Evolutionary conservation across 306 rosid species (phyloP).

Genomic region (Acacia melanoxylon): DNA sequence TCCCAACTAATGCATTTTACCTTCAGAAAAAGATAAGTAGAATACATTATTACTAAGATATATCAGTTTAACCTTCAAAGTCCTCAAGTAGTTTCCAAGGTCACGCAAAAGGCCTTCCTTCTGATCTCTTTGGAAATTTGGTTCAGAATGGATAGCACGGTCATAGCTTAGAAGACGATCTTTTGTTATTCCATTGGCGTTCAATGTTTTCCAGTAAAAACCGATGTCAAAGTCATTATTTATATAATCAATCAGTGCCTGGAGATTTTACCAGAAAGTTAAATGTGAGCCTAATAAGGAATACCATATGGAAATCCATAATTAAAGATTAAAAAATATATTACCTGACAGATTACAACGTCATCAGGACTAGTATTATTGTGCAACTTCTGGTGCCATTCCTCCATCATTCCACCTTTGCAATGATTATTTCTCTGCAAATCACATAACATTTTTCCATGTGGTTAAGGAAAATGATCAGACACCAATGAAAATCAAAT

Average conservation of each 20-base stretch:
- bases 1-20: slow-evolving; percentile 13
- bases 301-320: slow-evolving; percentile 25
- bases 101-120: slow-evolving; percentile 84
- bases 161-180: slow-evolving; percentile 95
- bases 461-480: slow-evolving; percentile 22
- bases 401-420: slow-evolving; percentile 96
- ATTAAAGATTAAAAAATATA: slow-evolving; percentile 28
- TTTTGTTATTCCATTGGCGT: slow-evolving; percentile 91
- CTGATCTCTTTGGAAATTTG: slow-evolving; percentile 77
- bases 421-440: slow-evolving; percentile 81
- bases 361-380: slow-evolving; percentile 99
- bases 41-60: slow-evolving; percentile 26
- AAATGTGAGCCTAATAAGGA: slow-evolving; percentile 23
- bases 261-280: slow-evolving; percentile 34
- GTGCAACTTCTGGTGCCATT: slow-evolving; percentile 99
- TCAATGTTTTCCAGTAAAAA: slow-evolving; percentile 93
- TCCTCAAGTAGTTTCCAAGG: slow-evolving; percentile 85
- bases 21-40: slow-evolving; percentile 10
- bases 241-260: slow-evolving; percentile 88
- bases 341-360: slow-evolving; percentile 96
- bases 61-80: slow-evolving; percentile 78
- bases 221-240: slow-evolving; percentile 72
- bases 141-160: slow-evolving; percentile 90
- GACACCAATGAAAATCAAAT: slow-evolving; percentile 13
- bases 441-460: slow-evolving; percentile 29